A percentile compares a stretch with the other conserved stretches of the same genome.
Conservation (phyloP, 1,284 basidiomycete species). For the Chondrostereum purpureum region DNA sequence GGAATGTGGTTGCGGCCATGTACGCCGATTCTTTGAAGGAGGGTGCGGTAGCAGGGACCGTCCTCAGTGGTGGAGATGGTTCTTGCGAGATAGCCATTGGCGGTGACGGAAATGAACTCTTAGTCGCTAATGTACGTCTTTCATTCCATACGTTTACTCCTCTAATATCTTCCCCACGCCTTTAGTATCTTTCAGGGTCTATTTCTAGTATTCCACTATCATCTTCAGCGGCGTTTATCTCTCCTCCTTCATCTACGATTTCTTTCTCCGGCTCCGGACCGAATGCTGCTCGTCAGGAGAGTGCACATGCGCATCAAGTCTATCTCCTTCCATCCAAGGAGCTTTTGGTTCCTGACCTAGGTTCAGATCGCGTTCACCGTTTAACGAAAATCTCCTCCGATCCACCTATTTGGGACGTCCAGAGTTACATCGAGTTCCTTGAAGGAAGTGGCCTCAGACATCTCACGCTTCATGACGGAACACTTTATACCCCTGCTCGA, state of each 20-base stretch:
- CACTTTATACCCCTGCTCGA: conserved; percentile 64
- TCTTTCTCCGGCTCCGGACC: conserved; percentile 50
- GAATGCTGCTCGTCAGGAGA: conserved; percentile 52
- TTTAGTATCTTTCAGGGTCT: conserved; percentile 56
- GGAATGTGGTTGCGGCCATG: too few species aligned
- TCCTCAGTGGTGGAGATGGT: too few species aligned
- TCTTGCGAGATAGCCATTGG: too few species aligned
- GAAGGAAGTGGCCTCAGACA: conserved; percentile 66
- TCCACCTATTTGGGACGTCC: conserved; percentile 39
- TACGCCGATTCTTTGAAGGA: too few species aligned
- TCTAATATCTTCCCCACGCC: conserved; percentile 2
- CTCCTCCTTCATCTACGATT: conserved; percentile 23
- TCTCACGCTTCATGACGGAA: conserved; percentile 51
- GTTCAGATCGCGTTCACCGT: conserved; percentile 57
- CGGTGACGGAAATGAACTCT: too few species aligned
- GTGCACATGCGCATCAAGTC: conserved; percentile 66
- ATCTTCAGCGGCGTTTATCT: conserved; percentile 36
- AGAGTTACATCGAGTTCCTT: conserved; percentile 36
- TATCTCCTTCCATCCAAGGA: conserved; percentile 29
- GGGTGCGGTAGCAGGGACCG: too few species aligned
- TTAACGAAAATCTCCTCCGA: conserved; percentile 37
- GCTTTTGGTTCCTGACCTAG: conserved; percentile 67
- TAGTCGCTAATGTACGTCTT: conserved; percentile 60
- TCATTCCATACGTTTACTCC: conserved; percentile 1
- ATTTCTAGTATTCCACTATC: conserved; percentile 46